Conservation (phyloP, 2,329 filamentous ascomycete species). For the Setomelanomma holmii region DNA sequence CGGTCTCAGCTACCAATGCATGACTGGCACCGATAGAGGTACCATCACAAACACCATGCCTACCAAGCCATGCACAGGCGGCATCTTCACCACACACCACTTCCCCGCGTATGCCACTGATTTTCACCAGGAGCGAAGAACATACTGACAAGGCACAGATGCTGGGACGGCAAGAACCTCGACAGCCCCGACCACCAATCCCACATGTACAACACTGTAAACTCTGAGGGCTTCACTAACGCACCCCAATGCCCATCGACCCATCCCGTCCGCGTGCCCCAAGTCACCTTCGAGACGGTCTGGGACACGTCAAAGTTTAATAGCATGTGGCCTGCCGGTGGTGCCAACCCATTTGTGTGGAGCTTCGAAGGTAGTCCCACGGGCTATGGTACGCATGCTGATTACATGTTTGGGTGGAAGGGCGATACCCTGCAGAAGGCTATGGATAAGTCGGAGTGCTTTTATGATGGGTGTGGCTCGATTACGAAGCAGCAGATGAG, state of each 20-base stretch:
- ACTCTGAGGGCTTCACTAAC: conserved; percentile 27
- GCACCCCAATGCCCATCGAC: conserved; percentile 27
- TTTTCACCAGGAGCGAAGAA: background rate
- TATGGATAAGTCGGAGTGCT: conserved; percentile 28
- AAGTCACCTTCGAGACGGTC: conserved; percentile 32
- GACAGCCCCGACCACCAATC: conserved; percentile 63
- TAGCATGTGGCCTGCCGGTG: conserved; percentile 27
- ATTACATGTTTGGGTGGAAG: conserved; percentile 34
- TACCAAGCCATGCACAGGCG: conserved; percentile 31
- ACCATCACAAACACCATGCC: conserved; percentile 25
- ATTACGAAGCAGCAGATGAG: conserved; percentile 34
- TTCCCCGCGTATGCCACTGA: conserved; percentile 29
- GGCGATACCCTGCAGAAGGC: conserved; percentile 20
- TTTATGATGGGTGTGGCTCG: conserved; percentile 24
- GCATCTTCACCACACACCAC: conserved; percentile 34
- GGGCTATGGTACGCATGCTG: conserved; percentile 29
- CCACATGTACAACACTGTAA: conserved; percentile 47
- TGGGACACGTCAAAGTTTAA: conserved; percentile 38
- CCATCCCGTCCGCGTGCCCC: conserved; percentile 31
- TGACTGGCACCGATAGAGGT: conserved; percentile 26
- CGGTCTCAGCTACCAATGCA: conserved; percentile 33
- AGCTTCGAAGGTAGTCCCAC: conserved; percentile 21
- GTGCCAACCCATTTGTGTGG: conserved; percentile 26
- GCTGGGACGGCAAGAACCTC: conserved; percentile 44
- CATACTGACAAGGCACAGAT: conserved; percentile 16